Evolutionary conservation across 2,329 filamentous ascomycete genomes (phyloP), one percentile per base, ranked within the genome.

Genomic region (Zopfia rhizophila): DNA sequence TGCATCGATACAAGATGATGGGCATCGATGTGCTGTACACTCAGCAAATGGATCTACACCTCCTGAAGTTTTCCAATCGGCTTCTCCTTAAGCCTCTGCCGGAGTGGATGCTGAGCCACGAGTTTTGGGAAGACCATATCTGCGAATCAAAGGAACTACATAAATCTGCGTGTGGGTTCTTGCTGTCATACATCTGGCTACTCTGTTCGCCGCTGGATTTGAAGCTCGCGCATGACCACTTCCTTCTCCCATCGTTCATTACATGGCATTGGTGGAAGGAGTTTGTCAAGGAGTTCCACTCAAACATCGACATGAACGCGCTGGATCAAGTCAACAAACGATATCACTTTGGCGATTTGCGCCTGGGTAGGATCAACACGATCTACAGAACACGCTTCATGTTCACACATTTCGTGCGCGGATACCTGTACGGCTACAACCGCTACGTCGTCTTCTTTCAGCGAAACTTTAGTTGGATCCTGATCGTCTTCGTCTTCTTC

Each of bases 381-480:
- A 69, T 66, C 17, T 73, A 72, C 43, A 61, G 70, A 19, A 61
- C 52, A 3, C 60, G 66, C 16, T 69, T 60, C 53, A 53, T 62
- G 21, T 39, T 35, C 27, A 66, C 62, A 19, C 62, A 72, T 38
- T 73, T 71, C 27, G 66, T 72, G 1, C 65, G 69, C 13, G 70
- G 70, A 3, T 73, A 73, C 33, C 39, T 73, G 10, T 73, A 72
- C 37, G 66, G 66, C 3, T 72, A 73, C 49, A 72, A 72, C 27
- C 66, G 68, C 45, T 73, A 73, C 39, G 66, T 63, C 3, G 62
- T 69, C 17, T 73, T 72, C 53, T 72, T 73, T 49, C 61, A 72
- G 49, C 64, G 69, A 12, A 72, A 71, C 29, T 69, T 72, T 38
- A 52, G 54, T 14, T 72, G 68, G 68, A 65, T 72, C 3, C 54